Evolutionary conservation across 78 protist genomes (phyloP).

Genomic region (Protostelium mycophagum): DNA sequence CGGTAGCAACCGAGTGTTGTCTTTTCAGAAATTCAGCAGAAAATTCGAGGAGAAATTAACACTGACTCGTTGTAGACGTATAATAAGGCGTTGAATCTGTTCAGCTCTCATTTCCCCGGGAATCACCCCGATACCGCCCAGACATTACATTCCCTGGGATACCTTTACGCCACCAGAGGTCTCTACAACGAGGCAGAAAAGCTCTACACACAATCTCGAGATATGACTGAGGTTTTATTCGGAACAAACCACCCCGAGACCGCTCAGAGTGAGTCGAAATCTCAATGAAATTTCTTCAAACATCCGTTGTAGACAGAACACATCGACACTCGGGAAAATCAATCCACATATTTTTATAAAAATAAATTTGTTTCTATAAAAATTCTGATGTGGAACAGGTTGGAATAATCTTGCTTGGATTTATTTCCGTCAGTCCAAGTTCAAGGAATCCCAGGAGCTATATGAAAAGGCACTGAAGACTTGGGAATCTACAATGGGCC

Average conservation of each 20-base stretch:
- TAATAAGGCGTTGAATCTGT: neutral
- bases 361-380: too few relatives aligned
- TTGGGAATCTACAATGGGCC: neutral
- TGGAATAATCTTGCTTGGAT: neutral
- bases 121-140: neutral
- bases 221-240: neutral
- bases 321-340: too few relatives aligned
- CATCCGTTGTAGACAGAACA: too few relatives aligned
- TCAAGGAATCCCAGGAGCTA: neutral
- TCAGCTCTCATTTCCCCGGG: neutral
- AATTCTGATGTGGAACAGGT: neutral
- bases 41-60: too few relatives aligned
- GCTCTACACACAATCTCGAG: neutral
- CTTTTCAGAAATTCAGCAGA: too few relatives aligned
- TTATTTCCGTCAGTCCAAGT: neutral
- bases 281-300: too few relatives aligned
- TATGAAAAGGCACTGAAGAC: neutral
- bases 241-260: neutral
- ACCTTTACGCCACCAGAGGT: neutral
- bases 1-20: too few relatives aligned
- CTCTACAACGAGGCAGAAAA: neutral
- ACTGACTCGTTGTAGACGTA: too few relatives aligned
- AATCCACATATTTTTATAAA: neutral
- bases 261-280: neutral
- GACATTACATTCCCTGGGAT: neutral